Conservation (phyloP, 805 yeast genomes). For the Ogataea neopini region DNA sequence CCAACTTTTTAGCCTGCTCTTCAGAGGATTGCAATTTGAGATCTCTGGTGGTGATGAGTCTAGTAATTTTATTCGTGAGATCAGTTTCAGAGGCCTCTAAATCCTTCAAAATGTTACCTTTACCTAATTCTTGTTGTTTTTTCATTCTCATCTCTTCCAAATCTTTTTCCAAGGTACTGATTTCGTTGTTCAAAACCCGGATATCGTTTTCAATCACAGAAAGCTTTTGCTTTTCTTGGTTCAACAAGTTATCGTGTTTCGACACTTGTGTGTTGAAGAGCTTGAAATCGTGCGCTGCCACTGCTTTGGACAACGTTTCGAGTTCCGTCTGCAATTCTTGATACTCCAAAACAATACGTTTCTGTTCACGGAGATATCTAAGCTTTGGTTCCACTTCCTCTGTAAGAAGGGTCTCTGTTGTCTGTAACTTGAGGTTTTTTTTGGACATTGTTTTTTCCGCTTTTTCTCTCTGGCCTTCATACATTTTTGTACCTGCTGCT, state of each 20-base stretch:
- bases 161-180: conserved; percentile 59
- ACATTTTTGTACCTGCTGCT: conserved; percentile 97
- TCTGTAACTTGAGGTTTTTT: conserved; percentile 81
- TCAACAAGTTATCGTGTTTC: conserved; percentile 44
- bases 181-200: conserved; percentile 53
- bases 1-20: conserved; percentile 49
- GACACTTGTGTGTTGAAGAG: conserved; percentile 41
- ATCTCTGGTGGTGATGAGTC: conserved; percentile 64
- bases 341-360: conserved; percentile 78
- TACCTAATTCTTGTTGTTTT: conserved; percentile 57
- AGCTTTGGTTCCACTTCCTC: conserved; percentile 95
- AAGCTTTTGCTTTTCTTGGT: conserved; percentile 43
- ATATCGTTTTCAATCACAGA: conserved; percentile 44
- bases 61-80: conserved; percentile 61
- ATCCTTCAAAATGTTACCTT: conserved; percentile 59
- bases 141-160: conserved; percentile 51
- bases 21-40: conserved; percentile 55
- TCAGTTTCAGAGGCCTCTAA: conserved; percentile 59
- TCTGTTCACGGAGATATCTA: conserved; percentile 76
- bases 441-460: conserved; percentile 91
- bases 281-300: conserved; percentile 74
- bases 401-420: conserved; percentile 65
- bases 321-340: conserved; percentile 82
- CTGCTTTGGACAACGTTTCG: conserved; percentile 71
- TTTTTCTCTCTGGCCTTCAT: conserved; percentile 88